These are phyloP conservation scores for Zostera marina DNA, from an alignment of 116 monocot genomes.

Conservation along the genomic window DNA sequence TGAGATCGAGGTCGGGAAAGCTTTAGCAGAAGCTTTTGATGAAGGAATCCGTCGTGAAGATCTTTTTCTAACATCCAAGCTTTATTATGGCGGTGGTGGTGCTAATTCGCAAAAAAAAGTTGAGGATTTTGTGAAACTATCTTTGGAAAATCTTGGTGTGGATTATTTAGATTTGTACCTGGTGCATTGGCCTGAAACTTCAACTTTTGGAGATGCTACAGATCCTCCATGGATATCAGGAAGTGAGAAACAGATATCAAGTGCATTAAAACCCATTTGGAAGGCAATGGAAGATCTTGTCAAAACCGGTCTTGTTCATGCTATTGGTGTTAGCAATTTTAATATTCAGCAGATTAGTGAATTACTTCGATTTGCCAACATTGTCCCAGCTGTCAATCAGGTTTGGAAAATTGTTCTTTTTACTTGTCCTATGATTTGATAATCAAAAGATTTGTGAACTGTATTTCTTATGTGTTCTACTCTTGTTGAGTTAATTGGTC, in stretches of 20 bases:
- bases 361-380: slow-evolving; percentile 64
- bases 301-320: slow-evolving; percentile 57
- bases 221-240: slow-evolving; percentile 67
- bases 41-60: slow-evolving; percentile 55
- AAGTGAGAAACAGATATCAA: slow-evolving; percentile 53
- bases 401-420: slow-evolving; percentile 12
- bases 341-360: slow-evolving; percentile 62
- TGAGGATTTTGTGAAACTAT: slow-evolving; percentile 56
- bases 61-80: slow-evolving; percentile 71
- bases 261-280: slow-evolving; percentile 73
- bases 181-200: slow-evolving; percentile 73
- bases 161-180: slow-evolving; percentile 81
- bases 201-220: slow-evolving; percentile 67
- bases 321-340: slow-evolving; percentile 85
- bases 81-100: slow-evolving; percentile 29
- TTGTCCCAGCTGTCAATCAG: slow-evolving; percentile 89
- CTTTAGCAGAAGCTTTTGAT: slow-evolving; percentile 40
- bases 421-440: not conserved
- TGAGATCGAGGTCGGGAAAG: slow-evolving; percentile 77
- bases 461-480: no score
- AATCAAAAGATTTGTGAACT: no score
- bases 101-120: slow-evolving; percentile 71
- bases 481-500: no score
- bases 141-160: slow-evolving; percentile 63
- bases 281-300: slow-evolving; percentile 68